phyloP scores from a whole-genome alignment of 2,329 filamentous ascomycete species.

The Byssoonygena ceratinophila region DNA sequence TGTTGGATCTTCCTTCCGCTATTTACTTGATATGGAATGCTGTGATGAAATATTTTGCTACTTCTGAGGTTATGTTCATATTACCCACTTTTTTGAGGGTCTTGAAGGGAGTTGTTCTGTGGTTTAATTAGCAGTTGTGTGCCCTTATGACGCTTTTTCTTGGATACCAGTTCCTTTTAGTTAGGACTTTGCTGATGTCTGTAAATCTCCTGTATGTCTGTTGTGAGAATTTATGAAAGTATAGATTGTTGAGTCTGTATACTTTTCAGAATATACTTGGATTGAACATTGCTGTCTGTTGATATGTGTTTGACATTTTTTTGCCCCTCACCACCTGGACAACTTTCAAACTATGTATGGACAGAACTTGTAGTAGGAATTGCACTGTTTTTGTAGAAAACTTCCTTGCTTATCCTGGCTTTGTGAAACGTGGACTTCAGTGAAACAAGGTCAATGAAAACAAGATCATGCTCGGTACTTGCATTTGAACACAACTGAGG shows the following conservation, averaged over 20 bases:
- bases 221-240: slow-evolving; percentile 2
- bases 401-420: too few species aligned
- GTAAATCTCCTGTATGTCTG: background rate
- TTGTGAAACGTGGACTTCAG: too few species aligned
- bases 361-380: too few species aligned
- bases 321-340: too few species aligned
- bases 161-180: slow-evolving; percentile 1
- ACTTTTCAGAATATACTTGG: background rate
- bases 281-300: too few species aligned
- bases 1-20: background rate
- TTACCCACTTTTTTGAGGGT: too few species aligned
- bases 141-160: background rate
- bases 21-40: background rate
- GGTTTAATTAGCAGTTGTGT: background rate
- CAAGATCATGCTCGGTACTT: too few species aligned
- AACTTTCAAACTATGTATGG: too few species aligned
- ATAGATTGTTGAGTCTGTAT: background rate
- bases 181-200: background rate
- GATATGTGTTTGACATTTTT: too few species aligned
- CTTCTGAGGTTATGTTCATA: background rate
- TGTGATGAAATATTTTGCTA: background rate
- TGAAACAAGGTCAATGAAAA: too few species aligned
- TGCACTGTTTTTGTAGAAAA: too few species aligned
- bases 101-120: background rate
- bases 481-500: too few species aligned